Percentiles rank a stretch among this genome's conserved stretches.
Conservation (phyloP, 2,329 filamentous ascomycete genomes). For the Alternaria panax region DNA sequence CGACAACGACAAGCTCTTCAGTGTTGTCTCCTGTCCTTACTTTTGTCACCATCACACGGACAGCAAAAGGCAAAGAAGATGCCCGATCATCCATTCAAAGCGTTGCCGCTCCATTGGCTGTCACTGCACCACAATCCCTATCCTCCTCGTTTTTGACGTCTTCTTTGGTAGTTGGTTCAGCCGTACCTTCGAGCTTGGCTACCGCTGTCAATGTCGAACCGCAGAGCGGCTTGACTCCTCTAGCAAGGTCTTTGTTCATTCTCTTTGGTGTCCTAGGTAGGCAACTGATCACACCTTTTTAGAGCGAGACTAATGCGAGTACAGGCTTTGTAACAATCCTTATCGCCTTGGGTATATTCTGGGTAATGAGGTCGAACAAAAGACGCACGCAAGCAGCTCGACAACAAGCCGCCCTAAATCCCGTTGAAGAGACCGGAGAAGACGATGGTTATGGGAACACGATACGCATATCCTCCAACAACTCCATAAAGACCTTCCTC, state of each 20-base stretch:
- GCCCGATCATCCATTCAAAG: background rate
- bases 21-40: constrained; percentile 4
- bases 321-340: constrained; percentile 15
- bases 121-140: background rate
- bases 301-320: background rate
- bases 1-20: background rate
- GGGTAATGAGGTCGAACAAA: constrained; percentile 9
- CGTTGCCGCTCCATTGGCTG: background rate
- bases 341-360: constrained; percentile 13
- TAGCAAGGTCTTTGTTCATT: constrained; percentile 17
- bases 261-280: constrained; percentile 17
- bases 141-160: background rate
- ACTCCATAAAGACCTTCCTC: constrained; percentile 2
- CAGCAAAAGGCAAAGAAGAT: constrained; percentile 10
- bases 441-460: constrained; percentile 2
- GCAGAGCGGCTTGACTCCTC: constrained; percentile 9
- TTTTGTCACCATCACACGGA: constrained; percentile 10
- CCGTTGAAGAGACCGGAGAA: background rate
- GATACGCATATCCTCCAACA: background rate
- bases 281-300: background rate
- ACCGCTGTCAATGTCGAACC: background rate
- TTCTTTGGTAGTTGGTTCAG: background rate
- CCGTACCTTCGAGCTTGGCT: background rate
- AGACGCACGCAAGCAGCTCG: constrained; percentile 1
- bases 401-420: background rate